Conservation (phyloP, 2,329 filamentous ascomycete genomes). For the Scleromitrula shiraiana region DNA sequence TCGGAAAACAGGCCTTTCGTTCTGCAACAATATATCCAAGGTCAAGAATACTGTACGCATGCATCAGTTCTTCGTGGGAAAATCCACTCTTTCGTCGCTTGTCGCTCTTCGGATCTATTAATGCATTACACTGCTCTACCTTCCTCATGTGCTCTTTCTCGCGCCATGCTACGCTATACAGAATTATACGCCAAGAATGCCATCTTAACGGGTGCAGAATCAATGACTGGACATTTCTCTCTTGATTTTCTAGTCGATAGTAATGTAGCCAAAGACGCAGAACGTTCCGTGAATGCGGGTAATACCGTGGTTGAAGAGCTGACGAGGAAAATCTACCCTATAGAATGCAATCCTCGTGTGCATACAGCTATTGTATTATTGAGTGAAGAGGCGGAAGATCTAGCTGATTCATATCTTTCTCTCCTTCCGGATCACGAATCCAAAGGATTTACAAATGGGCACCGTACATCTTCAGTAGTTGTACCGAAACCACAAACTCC, state of each 20-base stretch:
- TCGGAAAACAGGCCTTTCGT: conserved; percentile 45
- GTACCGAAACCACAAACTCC: conserved; percentile 23
- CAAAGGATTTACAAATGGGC: background rate
- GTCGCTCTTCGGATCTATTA: conserved; percentile 45
- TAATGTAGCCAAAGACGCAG: background rate
- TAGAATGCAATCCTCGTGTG: conserved; percentile 63
- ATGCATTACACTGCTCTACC: conserved; percentile 58
- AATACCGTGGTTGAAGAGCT: conserved; percentile 13
- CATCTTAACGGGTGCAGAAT: conserved; percentile 11
- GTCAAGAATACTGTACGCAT: conserved; percentile 65
- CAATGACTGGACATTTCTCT: conserved; percentile 61
- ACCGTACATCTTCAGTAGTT: conserved; percentile 15
- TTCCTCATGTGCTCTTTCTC: conserved; percentile 42
- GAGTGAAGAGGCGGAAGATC: conserved; percentile 34
- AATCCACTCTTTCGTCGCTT: conserved; percentile 59
- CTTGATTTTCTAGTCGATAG: conserved; percentile 33
- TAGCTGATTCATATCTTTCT: conserved; percentile 44
- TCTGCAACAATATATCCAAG: conserved; percentile 57
- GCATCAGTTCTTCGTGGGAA: conserved; percentile 56
- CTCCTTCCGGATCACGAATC: conserved; percentile 30
- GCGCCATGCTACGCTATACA: conserved; percentile 59
- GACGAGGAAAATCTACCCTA: conserved; percentile 48
- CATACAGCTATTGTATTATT: conserved; percentile 63
- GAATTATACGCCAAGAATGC: conserved; percentile 39
- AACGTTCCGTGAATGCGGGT: background rate